Base-by-base conservation (phyloP, 2,329 filamentous ascomycete genomes). In the Colletotrichum liriopes region DNA sequence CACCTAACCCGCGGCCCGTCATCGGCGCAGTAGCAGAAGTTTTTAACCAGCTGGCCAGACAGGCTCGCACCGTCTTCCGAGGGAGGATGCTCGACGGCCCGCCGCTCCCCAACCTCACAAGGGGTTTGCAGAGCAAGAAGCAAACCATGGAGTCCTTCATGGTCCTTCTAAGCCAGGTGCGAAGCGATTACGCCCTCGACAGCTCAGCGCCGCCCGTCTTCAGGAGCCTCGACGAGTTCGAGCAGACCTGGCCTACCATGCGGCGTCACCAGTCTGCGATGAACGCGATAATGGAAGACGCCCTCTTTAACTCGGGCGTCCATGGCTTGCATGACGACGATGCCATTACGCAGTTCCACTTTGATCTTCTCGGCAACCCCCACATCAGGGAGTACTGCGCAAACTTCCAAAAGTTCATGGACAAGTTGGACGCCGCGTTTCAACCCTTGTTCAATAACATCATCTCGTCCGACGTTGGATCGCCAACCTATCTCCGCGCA, bases 361-460 rank as follows among this genome's bases (percentile, higher is more conserved):
- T 12, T 2, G 45, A 74, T 4, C 51, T 79, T 20, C 67, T 78
- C 29, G 41, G 60, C 1, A 71, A 77, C 32, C 61, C 72, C 4
- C 73, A 66, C 0, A 74, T 79, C 37, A 18, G 6, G 20, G 73
- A 75, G 5, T 75, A 76, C 49, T 78, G 65, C 58, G 58, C 65
- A 2, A 39, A 60, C 4, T 72, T 74, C 1, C 59, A 55, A 8
- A 62, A 71, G 3, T 55, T 51, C 16, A 70, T 76, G 6, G 39
- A 73, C 12, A 58, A 61, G 11, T 62, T 83, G 0, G 76, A 81
- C 35, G 65, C 62, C 4, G 80, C 80, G 0, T 82, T 80, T n/a
- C 60, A 75, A 29, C 81, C 81, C 2, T 74, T 83, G 0, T 83
- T 82, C 66, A 76, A 79, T 54, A 71, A 65, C 1, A 76, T 79